Percentiles rank a stretch among this genome's conserved stretches.
These are phyloP conservation scores for Candida dubliniensis DNA, from an alignment of 1,139 yeast genomes.

Conservation along the genomic window DNA sequence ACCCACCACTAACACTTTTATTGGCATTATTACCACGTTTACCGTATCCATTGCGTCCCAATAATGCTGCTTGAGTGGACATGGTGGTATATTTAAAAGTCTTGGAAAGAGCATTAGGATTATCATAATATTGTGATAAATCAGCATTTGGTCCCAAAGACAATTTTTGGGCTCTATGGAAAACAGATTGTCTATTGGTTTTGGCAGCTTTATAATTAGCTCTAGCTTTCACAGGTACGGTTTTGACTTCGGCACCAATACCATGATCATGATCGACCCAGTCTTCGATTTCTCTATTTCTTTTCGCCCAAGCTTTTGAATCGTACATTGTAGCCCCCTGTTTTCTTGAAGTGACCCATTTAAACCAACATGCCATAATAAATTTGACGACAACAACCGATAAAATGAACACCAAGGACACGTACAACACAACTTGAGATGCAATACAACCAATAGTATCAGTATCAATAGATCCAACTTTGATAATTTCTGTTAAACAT, in stretches of 20 bases:
- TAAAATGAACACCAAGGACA: conserved; percentile 80
- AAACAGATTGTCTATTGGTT: conserved; percentile 48
- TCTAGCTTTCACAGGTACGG: conserved; percentile 53
- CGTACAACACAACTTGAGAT: conserved; percentile 74
- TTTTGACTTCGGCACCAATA: conserved; percentile 54
- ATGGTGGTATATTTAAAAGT: conserved; percentile 54
- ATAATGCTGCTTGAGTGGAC: conserved; percentile 53
- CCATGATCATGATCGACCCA: conserved; percentile 65
- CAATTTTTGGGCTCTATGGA: conserved; percentile 36
- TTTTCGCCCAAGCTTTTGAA: conserved; percentile 43
- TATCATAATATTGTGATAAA: conserved; percentile 41
- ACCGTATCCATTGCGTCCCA: conserved; percentile 27
- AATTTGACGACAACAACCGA: conserved; percentile 78
- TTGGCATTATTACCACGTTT: conserved; percentile 11
- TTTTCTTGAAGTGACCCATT: conserved; percentile 72
- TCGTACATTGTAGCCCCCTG: conserved; percentile 77
- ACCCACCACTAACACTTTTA: conserved; percentile 5
- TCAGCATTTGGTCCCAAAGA: conserved; percentile 43
- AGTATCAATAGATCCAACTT: conserved; percentile 86
- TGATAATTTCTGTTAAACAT: conserved; percentile 83
- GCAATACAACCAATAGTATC: conserved; percentile 97
- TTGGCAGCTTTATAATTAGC: conserved; percentile 46
- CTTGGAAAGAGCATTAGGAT: conserved; percentile 38
- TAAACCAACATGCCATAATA: conserved; percentile 81
- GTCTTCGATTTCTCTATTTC: conserved; percentile 66